Evolutionary conservation across 495 filamentous ascomycete species (phyloP).

Genomic region (Peziza echinospora): DNA sequence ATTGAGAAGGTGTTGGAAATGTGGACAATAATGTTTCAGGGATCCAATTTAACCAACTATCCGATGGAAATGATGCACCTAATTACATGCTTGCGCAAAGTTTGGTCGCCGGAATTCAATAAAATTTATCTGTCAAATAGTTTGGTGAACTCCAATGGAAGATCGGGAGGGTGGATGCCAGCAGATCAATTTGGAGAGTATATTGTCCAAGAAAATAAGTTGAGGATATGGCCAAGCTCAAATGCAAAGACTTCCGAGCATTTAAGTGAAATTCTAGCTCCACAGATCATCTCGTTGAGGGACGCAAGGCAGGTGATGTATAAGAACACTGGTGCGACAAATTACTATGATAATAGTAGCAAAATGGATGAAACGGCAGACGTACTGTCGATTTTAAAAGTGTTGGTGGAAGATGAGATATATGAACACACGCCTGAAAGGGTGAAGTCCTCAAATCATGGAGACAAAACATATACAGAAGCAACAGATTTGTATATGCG

Average conservation of each 20-base stretch:
- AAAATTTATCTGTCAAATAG: neutral
- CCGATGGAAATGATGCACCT: neutral
- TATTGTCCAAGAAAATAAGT: neutral
- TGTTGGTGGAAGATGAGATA: too few relatives aligned
- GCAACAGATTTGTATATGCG: too few relatives aligned
- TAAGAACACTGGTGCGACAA: too few relatives aligned
- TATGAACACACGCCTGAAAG: too few relatives aligned
- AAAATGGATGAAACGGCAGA: too few relatives aligned
- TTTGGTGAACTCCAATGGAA: neutral
- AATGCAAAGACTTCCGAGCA: neutral
- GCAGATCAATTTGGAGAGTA: conserved; percentile 1
- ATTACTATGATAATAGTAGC: too few relatives aligned
- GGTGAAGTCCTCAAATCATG: too few relatives aligned
- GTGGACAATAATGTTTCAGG: neutral
- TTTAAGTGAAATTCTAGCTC: neutral
- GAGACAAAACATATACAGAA: too few relatives aligned
- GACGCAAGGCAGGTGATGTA: neutral
- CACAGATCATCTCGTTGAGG: neutral
- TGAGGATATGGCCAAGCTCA: neutral
- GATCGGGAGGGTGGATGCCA: neutral
- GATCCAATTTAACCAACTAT: conserved; percentile 1
- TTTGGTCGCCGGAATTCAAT: neutral
- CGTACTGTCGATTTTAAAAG: too few relatives aligned
- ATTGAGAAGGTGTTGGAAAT: neutral
- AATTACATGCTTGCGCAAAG: neutral